A percentile compares a stretch with the other conserved stretches of the same genome.
These are phyloP conservation scores for Endoconidiophora polonica DNA, from an alignment of 2,329 filamentous ascomycete genomes.

Conservation along the genomic window DNA sequence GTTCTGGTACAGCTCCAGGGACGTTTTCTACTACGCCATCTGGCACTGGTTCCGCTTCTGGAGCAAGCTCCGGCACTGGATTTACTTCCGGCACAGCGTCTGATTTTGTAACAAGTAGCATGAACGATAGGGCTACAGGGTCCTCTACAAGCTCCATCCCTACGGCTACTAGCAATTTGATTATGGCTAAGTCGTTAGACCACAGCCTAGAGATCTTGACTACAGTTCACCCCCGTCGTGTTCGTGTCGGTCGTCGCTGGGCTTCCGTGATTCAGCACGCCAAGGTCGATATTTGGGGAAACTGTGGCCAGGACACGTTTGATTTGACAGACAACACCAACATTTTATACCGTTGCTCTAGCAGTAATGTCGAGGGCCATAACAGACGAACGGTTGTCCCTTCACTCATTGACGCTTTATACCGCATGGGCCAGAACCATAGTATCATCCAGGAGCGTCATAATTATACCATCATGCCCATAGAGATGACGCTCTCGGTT, in stretches of 20 bases:
- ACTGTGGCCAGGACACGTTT: not conserved
- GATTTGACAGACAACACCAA: not conserved
- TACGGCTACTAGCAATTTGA: not conserved
- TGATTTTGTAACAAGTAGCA: no score
- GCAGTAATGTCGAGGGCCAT: conserved; percentile 2
- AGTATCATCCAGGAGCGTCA: not conserved
- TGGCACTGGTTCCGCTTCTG: no score
- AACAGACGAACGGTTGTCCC: conserved; percentile 5
- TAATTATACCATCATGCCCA: conserved; percentile 2
- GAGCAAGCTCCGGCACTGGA: no score
- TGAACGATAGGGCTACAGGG: not conserved
- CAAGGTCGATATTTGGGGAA: conserved; percentile 9
- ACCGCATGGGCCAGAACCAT: conserved; percentile 3
- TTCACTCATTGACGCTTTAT: conserved; percentile 5
- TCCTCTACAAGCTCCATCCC: not conserved
- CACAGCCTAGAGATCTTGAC: not conserved
- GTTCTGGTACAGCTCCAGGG: no score
- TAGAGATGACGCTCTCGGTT: conserved; percentile 1
- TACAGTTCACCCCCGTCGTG: conserved; percentile 5
- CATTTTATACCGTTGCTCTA: conserved; percentile 7
- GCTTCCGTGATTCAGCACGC: conserved; percentile 6
- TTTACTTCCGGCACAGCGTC: no score
- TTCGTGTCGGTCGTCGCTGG: conserved; percentile 6
- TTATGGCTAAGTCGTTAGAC: not conserved
- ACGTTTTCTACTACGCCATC: no score